phyloP scores from a whole-genome alignment of 2,329 filamentous ascomycete species.

The Alternaria dauci region DNA sequence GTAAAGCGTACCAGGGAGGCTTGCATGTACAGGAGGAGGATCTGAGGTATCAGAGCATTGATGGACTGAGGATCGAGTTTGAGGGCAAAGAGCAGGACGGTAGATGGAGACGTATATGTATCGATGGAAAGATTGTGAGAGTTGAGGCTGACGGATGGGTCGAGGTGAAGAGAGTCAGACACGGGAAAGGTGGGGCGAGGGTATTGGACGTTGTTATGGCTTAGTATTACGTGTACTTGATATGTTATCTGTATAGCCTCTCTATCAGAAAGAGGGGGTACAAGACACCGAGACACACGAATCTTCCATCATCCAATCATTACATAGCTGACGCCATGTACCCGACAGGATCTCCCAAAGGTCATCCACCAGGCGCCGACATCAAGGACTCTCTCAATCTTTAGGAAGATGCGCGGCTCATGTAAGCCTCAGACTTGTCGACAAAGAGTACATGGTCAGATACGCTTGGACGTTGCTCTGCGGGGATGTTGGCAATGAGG shows the following conservation, averaged over 20 bases:
- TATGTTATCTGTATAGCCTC: too few species aligned
- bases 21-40: slow-evolving; percentile 61
- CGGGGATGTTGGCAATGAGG: background rate
- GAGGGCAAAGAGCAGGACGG: slow-evolving; percentile 66
- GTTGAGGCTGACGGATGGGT: slow-evolving; percentile 76
- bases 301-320: background rate
- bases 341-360: too few species aligned
- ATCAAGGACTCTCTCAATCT: too few species aligned
- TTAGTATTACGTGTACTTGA: background rate
- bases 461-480: background rate
- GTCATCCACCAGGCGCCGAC: too few species aligned
- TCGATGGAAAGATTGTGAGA: slow-evolving; percentile 89
- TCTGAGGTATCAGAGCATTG: slow-evolving; percentile 76
- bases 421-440: too few species aligned
- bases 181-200: slow-evolving; percentile 53
- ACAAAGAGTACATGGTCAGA: too few species aligned
- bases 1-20: slow-evolving; percentile 64
- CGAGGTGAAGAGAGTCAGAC: slow-evolving; percentile 64
- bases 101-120: slow-evolving; percentile 83
- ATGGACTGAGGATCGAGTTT: slow-evolving; percentile 72
- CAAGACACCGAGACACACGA: background rate
- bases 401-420: too few species aligned
- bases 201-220: slow-evolving; percentile 51
- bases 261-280: background rate
- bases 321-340: background rate